These are phyloP conservation scores for Corchorus olitorius DNA, from an alignment of 345 rosid genomes.

Conservation along the genomic window DNA sequence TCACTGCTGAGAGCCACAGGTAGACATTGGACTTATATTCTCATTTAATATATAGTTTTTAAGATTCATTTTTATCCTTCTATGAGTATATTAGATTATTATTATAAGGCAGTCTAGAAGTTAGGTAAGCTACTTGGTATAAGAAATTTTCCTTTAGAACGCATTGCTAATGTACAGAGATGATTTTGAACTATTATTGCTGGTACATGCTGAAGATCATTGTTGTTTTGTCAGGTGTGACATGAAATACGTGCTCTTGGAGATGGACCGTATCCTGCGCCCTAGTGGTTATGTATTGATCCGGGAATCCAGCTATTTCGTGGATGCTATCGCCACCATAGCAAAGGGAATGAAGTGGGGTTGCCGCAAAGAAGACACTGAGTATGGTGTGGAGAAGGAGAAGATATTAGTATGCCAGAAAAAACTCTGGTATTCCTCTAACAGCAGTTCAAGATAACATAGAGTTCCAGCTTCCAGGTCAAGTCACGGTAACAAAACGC, in stretches of 20 bases:
- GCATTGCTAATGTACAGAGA: too few species aligned
- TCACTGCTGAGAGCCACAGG: conserved; percentile 93
- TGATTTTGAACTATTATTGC: too few species aligned
- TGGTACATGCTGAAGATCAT: conserved; percentile 25
- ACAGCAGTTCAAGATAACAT: conserved; percentile 39
- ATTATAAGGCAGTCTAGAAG: too few species aligned
- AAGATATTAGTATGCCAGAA: conserved; percentile 87
- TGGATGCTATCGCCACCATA: conserved; percentile 58
- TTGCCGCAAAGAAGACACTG: conserved; percentile 76
- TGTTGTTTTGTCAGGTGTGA: conserved; percentile 64
- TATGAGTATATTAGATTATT: too few species aligned
- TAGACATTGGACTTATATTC: conserved; percentile 27
- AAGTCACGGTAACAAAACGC: neutral
- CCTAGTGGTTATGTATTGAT: conserved; percentile 73
- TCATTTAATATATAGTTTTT: neutral
- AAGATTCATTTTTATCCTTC: neutral
- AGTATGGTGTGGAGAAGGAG: conserved; percentile 65
- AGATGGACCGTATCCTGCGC: conserved; percentile 91
- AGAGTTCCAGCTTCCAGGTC: neutral
- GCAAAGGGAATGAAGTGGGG: conserved; percentile 88
- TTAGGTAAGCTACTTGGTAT: neutral
- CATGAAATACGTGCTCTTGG: conserved; percentile 80
- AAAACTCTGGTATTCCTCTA: conserved; percentile 81
- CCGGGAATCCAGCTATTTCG: conserved; percentile 77
- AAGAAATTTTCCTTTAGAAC: too few species aligned